Base-by-base conservation (phyloP, 2,329 filamentous ascomycete genomes). In the Colletotrichum kahawae region DNA sequence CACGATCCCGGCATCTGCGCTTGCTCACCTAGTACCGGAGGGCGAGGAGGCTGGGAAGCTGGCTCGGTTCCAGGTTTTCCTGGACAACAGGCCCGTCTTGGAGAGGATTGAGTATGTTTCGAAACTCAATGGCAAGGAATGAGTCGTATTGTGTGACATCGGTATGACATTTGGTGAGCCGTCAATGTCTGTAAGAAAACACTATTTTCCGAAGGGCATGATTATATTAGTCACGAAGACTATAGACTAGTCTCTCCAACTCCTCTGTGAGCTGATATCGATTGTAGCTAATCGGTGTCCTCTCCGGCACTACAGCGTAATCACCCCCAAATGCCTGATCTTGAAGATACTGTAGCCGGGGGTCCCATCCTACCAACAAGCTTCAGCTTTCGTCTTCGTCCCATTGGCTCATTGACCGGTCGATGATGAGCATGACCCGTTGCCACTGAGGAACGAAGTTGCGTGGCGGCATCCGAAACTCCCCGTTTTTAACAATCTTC, bases 21-120 rank as follows among this genome's bases (percentile, higher is more conserved):
- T 74, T 7, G 54, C 54, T 29, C 66, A 54, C 4, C 6, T 74
- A 0, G 36, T 66, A 1, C 63, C 62, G 1, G 71, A 67, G 1
- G 67, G 71, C 1, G 54, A 62, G 14, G 71, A 74, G 29, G 38
- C 54, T 24, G 71, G 71, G 2, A 74, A 74, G 24, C 27, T 71
- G 10, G 29, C 62, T 4, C 27, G 38, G 4, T 71, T 71, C 4
- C 67, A 74, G 2, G 68, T 74, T 7, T 74, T 38, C 5, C 18
- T 71, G 1, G 71, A 74, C 7, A 66, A 66, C 14, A 57, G 29
- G 3, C 60, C 71, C 1, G 16, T 74, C 0, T 33, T 56, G 2
- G 67, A 71, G 3, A 74, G 21, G 38, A 60, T 74, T 14, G 62
- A 66, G 31, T 13, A 24, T 33, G 31, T 56, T 10, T 21, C 63